Evolutionary conservation across 176 grass and related monocot genomes (phyloP), one percentile per base, ranked within the genome.

Genomic region (Juncus effusus): DNA sequence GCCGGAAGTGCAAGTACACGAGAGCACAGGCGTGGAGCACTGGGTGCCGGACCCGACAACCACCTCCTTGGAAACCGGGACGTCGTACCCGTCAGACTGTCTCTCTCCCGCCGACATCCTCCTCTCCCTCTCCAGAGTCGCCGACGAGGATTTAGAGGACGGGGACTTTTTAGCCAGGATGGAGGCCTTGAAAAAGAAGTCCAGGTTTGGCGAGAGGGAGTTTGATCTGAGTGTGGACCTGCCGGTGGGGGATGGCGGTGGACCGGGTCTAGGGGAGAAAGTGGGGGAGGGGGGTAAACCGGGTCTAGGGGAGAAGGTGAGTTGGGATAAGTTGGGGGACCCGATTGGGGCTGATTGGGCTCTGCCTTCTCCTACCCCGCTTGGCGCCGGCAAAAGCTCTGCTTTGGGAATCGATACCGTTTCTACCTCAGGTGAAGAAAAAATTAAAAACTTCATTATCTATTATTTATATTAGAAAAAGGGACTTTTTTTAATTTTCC

Each of bases 361-460:
- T 2, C 83, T 89, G 76, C 74, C 83, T 67, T 97, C 85, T 71
- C 78, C 88, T 54, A 89, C 82, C 42, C 94, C 84, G 59, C 54
- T 72, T 59, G 44, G 44, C 44, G 72, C 69, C 67, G 38, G 73
- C 51, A 80, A 83, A 58, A 58, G 61, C 79, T 91, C 67, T 40
- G 60, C 52, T 60, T 35, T 69, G 74, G 60, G 70, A 10, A n/a
- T 47, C 65, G n/a, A 47, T 73, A 44, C 36, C 36, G 51, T 57
- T 70, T 77, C 74, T 57, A 60, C 81, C 45, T 77, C 88, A 82
- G 85, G 83, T 82, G 77, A 47, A 4, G 19, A 28, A 47, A 6
- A 6, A 47, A 6, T 47, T 47, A 6, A 47, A 47, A 47, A 47
- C 9, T 47, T 47, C 4, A 6, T 47, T 47, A 47, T 47, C 9